Evolutionary conservation across 352 stramenopile genomes (phyloP).

Genomic region (Phytopythium ostracodes): DNA sequence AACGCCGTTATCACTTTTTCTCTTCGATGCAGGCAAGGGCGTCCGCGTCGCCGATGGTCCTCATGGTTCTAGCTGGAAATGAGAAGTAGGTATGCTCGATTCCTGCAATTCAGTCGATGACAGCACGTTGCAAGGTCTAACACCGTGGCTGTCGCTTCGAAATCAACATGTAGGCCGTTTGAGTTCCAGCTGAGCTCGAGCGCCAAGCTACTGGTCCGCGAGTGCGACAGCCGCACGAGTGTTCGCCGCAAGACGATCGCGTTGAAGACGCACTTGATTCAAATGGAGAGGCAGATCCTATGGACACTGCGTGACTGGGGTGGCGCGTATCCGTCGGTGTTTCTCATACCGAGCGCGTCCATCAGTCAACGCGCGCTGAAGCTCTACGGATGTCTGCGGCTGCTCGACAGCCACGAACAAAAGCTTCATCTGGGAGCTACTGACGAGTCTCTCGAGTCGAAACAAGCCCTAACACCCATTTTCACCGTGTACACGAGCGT

Average conservation of each 20-base stretch:
- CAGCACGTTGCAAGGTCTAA: too few species aligned
- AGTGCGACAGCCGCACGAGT: constrained; percentile 23
- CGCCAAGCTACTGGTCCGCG: constrained; percentile 37
- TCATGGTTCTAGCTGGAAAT: constrained; percentile 40
- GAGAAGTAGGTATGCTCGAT: constrained; percentile 37
- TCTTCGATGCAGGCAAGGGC: constrained; percentile 23
- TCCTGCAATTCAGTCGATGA: too few species aligned
- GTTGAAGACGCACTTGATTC: constrained; percentile 27
- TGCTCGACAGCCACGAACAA: constrained; percentile 19
- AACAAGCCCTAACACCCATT: constrained; percentile 2
- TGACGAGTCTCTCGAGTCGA: not conserved
- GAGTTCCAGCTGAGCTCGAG: constrained; percentile 48
- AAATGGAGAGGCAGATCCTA: constrained; percentile 37
- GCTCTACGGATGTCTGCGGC: constrained; percentile 37
- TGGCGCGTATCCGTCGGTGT: constrained; percentile 20
- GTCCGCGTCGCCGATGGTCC: constrained; percentile 26
- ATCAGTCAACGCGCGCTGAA: constrained; percentile 31
- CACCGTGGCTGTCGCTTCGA: not conserved
- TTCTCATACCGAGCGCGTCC: constrained; percentile 34
- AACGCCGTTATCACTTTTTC: too few species aligned
- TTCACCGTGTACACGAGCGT: constrained; percentile 44
- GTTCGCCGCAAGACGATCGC: constrained; percentile 25
- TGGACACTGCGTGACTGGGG: constrained; percentile 43
- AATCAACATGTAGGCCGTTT: constrained; percentile 21
- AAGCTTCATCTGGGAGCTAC: constrained; percentile 8